These are phyloP conservation scores for Parathielavia hyrcaniae DNA, from an alignment of 495 filamentous ascomycete genomes.

Conservation along the genomic window DNA sequence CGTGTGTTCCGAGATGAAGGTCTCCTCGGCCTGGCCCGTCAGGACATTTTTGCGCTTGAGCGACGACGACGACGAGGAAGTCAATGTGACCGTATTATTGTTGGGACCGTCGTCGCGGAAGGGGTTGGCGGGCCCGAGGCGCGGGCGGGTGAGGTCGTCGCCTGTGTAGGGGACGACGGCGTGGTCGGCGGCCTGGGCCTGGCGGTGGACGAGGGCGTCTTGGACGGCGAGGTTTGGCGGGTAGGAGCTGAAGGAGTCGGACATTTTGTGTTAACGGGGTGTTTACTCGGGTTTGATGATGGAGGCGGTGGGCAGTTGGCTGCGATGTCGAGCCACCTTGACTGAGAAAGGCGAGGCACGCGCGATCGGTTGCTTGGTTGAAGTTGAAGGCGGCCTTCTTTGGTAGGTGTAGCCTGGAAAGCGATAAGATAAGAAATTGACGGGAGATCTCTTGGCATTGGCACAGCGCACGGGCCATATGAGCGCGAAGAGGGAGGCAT, in stretches of 20 bases:
- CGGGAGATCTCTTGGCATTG: not conserved
- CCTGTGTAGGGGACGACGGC: constrained; percentile 60
- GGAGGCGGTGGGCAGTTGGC: not conserved
- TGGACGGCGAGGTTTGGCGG: constrained; percentile 52
- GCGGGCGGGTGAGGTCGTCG: constrained; percentile 59
- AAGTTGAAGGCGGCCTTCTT: not conserved
- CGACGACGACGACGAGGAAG: not conserved
- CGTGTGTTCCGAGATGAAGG: constrained; percentile 79
- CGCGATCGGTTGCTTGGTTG: not conserved
- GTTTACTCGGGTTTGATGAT: not conserved
- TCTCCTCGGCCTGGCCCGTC: constrained; percentile 82
- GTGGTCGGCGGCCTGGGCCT: constrained; percentile 46
- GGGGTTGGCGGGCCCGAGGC: constrained; percentile 73
- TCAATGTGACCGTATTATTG: no score
- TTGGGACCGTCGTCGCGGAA: constrained; percentile 61
- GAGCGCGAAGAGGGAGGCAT: no score
- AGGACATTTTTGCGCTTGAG: constrained; percentile 82
- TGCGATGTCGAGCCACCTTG: not conserved
- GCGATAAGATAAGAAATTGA: not conserved
- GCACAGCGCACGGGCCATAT: constrained; percentile 3
- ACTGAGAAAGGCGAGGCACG: not conserved
- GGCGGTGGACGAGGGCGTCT: constrained; percentile 49
- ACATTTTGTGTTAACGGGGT: constrained; percentile 33
- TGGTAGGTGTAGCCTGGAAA: not conserved
- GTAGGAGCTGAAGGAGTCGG: constrained; percentile 48